Conservation (phyloP, 129 eudicot genomes). For the Centrapalus pauciflorus region DNA sequence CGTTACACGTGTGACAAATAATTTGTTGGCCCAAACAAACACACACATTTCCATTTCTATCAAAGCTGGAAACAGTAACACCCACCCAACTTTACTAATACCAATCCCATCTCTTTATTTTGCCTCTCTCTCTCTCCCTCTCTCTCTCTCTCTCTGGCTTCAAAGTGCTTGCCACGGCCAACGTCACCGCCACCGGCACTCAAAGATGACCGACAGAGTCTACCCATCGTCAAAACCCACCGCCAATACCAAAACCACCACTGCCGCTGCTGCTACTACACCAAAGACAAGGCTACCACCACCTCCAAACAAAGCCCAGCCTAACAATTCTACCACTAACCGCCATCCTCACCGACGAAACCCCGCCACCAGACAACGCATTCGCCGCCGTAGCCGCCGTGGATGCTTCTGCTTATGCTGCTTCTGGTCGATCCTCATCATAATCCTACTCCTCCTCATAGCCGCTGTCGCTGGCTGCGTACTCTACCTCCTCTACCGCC, state of each 20-base stretch:
- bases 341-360: constrained; percentile 45
- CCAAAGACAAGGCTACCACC: constrained; percentile 21
- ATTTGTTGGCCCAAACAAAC: constrained; percentile 13
- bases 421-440: constrained; percentile 55
- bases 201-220: constrained; percentile 75
- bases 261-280: constrained; percentile 31
- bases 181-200: background rate
- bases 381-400: constrained; percentile 47
- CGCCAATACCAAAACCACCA: constrained; percentile 20
- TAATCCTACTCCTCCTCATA: constrained; percentile 45
- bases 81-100: too few relatives aligned
- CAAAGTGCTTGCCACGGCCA: background rate
- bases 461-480: constrained; percentile 66
- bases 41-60: constrained; percentile 2
- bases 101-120: background rate
- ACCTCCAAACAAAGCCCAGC: constrained; percentile 29
- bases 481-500: constrained; percentile 78
- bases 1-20: constrained; percentile 21
- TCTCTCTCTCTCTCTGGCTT: too few relatives aligned
- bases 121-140: too few relatives aligned
- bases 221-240: constrained; percentile 76
- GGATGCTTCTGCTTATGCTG: constrained; percentile 63
- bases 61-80: background rate
- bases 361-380: constrained; percentile 41
- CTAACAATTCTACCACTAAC: constrained; percentile 10